A percentile compares a stretch with the other conserved stretches of the same genome.
Conservation (phyloP, 2,329 filamentous ascomycete species). For the Fusarium musae region DNA sequence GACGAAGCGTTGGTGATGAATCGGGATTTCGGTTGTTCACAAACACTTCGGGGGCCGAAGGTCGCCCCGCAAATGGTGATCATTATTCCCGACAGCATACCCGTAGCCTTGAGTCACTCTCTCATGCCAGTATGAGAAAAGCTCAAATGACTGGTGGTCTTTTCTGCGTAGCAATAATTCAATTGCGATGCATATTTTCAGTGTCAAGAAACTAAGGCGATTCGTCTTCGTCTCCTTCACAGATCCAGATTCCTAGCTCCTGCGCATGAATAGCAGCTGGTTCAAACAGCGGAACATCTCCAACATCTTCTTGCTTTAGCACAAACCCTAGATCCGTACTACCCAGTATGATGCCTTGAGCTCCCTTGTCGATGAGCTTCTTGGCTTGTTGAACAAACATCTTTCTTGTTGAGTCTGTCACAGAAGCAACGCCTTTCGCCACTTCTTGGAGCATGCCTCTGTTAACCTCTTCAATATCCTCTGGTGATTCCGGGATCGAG, state of each 20-base stretch:
- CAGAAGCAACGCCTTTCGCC: not conserved
- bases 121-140: not conserved
- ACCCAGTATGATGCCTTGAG: not conserved
- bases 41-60: not conserved
- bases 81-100: not conserved
- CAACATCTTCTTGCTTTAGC: not conserved
- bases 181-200: rapidly evolving
- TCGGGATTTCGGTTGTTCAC: not conserved
- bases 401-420: not conserved
- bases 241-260: not conserved
- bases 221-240: not conserved
- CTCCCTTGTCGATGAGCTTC: not conserved
- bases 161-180: not conserved
- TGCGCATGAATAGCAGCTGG: not conserved
- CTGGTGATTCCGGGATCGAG: not conserved
- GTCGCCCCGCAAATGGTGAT: too few species aligned
- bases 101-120: not conserved
- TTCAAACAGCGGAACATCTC: not conserved
- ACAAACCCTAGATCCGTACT: not conserved
- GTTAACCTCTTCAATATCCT: not conserved
- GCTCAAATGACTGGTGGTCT: not conserved
- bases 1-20: not conserved
- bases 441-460: conserved; percentile 3
- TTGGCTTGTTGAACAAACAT: not conserved
- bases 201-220: not conserved